Conservation (phyloP, 1,284 basidiomycete genomes). For the Ustilago crameri region DNA sequence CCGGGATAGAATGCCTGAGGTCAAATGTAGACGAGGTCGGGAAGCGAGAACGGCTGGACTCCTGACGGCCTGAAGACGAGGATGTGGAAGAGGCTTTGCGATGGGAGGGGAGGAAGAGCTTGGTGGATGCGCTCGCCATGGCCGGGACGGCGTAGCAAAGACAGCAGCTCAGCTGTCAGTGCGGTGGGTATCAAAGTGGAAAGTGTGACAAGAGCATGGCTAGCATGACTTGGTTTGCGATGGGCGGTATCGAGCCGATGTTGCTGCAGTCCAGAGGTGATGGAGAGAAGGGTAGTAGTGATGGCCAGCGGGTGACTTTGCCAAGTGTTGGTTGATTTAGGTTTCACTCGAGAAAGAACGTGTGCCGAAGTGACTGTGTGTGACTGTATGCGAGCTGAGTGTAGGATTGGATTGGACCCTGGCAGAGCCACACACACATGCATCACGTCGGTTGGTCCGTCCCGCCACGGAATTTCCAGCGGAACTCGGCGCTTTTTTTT, state of each 20-base stretch:
- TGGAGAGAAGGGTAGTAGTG: neutral
- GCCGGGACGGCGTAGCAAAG: neutral
- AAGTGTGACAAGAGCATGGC: conserved; percentile 7
- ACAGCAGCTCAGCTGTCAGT: conserved; percentile 7
- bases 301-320: too few species aligned
- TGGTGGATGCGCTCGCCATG: conserved; percentile 43
- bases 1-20: conserved; percentile 34
- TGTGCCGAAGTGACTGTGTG: too few species aligned
- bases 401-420: too few species aligned
- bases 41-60: conserved; percentile 20
- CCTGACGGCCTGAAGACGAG: conserved; percentile 25
- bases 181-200: neutral
- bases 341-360: too few species aligned
- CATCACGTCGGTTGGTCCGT: too few species aligned
- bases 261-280: neutral
- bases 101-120: conserved; percentile 32
- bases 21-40: conserved; percentile 32
- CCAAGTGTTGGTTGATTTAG: too few species aligned
- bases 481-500: too few species aligned
- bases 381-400: too few species aligned
- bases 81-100: conserved; percentile 25
- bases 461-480: too few species aligned
- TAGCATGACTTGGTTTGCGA: neutral
- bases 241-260: neutral
- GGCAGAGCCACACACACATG: too few species aligned